Conservation (phyloP, 805 yeast genomes). For the Maudiozyma turicensis region DNA sequence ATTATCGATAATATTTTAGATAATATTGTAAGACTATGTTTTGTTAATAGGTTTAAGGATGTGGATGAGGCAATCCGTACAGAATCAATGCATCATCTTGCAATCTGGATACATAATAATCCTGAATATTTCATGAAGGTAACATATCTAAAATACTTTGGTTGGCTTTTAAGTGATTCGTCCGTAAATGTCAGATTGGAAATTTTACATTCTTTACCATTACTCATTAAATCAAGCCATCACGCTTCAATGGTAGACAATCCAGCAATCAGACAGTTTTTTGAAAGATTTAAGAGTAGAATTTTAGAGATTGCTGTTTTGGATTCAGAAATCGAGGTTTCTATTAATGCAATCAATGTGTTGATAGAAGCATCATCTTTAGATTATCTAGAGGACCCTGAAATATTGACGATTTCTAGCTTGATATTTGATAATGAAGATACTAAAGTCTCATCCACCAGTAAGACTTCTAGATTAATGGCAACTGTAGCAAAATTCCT, state of each 20-base stretch:
- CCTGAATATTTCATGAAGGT: slow-evolving; percentile 68
- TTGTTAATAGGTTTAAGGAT: slow-evolving; percentile 73
- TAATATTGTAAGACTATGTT: slow-evolving; percentile 58
- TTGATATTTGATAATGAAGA: slow-evolving; percentile 34
- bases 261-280: slow-evolving; percentile 65
- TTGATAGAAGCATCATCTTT: slow-evolving; percentile 45
- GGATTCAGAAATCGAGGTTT: slow-evolving; percentile 49
- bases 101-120: slow-evolving; percentile 60
- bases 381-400: slow-evolving; percentile 58
- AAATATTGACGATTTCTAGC: slow-evolving; percentile 36
- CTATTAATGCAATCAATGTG: slow-evolving; percentile 40
- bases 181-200: slow-evolving; percentile 52
- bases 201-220: slow-evolving; percentile 44
- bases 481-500: slow-evolving; percentile 50
- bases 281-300: slow-evolving; percentile 60
- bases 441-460: slow-evolving; percentile 24
- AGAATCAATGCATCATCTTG: slow-evolving; percentile 54
- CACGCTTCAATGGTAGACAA: slow-evolving; percentile 31
- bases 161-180: slow-evolving; percentile 77
- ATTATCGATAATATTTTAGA: slow-evolving; percentile 47
- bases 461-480: slow-evolving; percentile 26
- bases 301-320: slow-evolving; percentile 51
- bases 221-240: slow-evolving; percentile 29
- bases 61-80: slow-evolving; percentile 61
- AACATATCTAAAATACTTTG: slow-evolving; percentile 63